These are phyloP conservation scores for Boletus mariae DNA, from an alignment of 1,284 basidiomycete genomes.

Conservation along the genomic window DNA sequence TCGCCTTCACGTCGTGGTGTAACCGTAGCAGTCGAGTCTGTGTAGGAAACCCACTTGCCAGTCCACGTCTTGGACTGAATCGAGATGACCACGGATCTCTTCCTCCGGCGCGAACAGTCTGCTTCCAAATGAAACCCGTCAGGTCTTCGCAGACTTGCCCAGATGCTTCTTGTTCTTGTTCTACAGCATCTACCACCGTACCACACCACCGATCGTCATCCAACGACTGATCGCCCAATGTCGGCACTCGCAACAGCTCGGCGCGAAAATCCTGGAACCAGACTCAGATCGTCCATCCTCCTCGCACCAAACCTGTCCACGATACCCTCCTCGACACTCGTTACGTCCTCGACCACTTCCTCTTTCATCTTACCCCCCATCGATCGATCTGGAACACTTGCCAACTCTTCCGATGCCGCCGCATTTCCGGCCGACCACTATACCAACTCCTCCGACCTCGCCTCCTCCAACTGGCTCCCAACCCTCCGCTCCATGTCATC, in stretches of 20 bases:
- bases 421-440: slow-evolving; percentile 9
- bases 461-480: slow-evolving; percentile 19
- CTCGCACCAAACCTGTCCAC: slow-evolving; percentile 23
- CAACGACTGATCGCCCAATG: slow-evolving; percentile 15
- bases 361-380: slow-evolving; percentile 21
- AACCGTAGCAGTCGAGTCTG: background rate
- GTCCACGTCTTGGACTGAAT: slow-evolving; percentile 11
- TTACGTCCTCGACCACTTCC: slow-evolving; percentile 26
- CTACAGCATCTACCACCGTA: slow-evolving; percentile 7
- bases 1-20: slow-evolving; percentile 2
- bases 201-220: background rate
- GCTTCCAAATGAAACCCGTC: slow-evolving; percentile 24
- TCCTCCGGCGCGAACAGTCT: background rate
- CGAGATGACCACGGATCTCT: slow-evolving; percentile 8
- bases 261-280: slow-evolving; percentile 2
- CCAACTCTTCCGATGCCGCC: slow-evolving; percentile 21
- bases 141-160: background rate
- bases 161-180: slow-evolving; percentile 9
- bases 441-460: slow-evolving; percentile 1
- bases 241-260: background rate
- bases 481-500: slow-evolving; percentile 38
- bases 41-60: slow-evolving; percentile 7
- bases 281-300: slow-evolving; percentile 16
- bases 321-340: slow-evolving; percentile 27
- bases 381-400: slow-evolving; percentile 13